Conservation (phyloP, 441 rosid genomes). For the Viola pubescens region DNA sequence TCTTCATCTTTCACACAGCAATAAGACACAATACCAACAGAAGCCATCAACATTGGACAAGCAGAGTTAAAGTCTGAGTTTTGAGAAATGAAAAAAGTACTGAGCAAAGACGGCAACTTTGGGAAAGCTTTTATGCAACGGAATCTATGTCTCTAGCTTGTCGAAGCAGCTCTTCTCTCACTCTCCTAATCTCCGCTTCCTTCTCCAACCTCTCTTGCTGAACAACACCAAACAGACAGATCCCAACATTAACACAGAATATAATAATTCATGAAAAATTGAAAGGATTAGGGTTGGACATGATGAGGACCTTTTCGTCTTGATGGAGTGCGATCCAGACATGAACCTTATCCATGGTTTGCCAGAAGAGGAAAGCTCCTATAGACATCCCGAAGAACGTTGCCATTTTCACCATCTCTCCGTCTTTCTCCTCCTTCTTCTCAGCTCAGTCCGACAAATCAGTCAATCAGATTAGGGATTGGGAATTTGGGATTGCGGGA, state of each 20-base stretch:
- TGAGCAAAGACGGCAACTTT: background rate
- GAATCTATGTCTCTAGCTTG: conserved; percentile 49
- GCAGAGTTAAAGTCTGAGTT: background rate
- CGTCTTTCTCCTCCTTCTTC: background rate
- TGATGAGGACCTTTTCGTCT: conserved; percentile 47
- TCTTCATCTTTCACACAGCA: too few species aligned
- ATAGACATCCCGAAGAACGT: conserved; percentile 47
- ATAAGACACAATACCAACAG: conserved; percentile 1
- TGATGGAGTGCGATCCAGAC: conserved; percentile 77
- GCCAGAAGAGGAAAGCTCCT: conserved; percentile 60
- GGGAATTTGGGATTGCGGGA: too few species aligned
- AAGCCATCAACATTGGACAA: background rate
- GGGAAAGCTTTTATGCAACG: conserved; percentile 17
- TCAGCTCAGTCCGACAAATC: background rate
- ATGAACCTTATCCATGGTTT: conserved; percentile 57
- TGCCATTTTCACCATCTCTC: conserved; percentile 46
- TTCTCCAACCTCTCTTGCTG: conserved; percentile 50
- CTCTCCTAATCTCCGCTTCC: conserved; percentile 60
- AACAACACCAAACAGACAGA: background rate
- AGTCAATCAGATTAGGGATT: too few species aligned
- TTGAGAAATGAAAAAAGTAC: background rate
- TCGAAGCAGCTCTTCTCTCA: conserved; percentile 51
- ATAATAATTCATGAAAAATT: background rate
- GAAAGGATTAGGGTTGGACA: background rate
- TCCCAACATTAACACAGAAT: background rate